Percentiles rank a stretch among this genome's conserved stretches.
Evolutionary conservation across 805 yeast species (phyloP).

Genomic region (Brettanomyces nanus): DNA sequence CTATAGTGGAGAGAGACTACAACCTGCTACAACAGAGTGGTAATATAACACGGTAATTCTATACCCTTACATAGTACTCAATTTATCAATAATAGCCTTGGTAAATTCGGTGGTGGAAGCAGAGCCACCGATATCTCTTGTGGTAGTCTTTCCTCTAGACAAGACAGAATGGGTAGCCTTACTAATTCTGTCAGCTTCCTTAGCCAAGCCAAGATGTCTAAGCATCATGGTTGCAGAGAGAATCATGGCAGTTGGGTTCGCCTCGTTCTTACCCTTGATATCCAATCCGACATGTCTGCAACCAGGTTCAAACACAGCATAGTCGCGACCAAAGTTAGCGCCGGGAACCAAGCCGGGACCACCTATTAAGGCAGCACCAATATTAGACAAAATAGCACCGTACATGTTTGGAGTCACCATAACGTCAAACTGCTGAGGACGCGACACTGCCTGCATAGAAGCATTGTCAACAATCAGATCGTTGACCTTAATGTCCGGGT

Average conservation of each 20-base stretch:
- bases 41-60: not conserved
- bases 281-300: slow-evolving; percentile 99
- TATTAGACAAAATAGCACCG: slow-evolving; percentile 95
- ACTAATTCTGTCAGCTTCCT: slow-evolving; percentile 78
- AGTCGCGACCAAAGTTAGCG: slow-evolving; percentile 95
- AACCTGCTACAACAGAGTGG: not conserved
- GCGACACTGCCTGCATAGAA: slow-evolving; percentile 97
- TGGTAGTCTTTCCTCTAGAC: slow-evolving; percentile 77
- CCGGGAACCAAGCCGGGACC: slow-evolving; percentile 99
- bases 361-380: slow-evolving; percentile 95
- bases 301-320: slow-evolving; percentile 98
- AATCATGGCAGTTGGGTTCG: slow-evolving; percentile 98
- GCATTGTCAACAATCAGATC: slow-evolving; percentile 98
- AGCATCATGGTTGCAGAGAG: slow-evolving; percentile 85
- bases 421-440: slow-evolving; percentile 97
- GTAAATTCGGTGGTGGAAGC: slow-evolving; percentile 92
- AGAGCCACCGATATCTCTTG: slow-evolving; percentile 88
- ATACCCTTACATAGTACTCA: slow-evolving; percentile 27
- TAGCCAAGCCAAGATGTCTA: slow-evolving; percentile 88
- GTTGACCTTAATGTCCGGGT: slow-evolving; percentile 73
- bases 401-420: slow-evolving; percentile 96
- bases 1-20: not conserved
- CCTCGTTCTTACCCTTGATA: slow-evolving; percentile 87
- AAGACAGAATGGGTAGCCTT: slow-evolving; percentile 85
- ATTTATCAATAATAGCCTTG: slow-evolving; percentile 73